A percentile compares a stretch with the other conserved stretches of the same genome.
These are phyloP conservation scores for Coix lacrymajobi DNA, from an alignment of 176 grass and related monocot species.

Conservation along the genomic window DNA sequence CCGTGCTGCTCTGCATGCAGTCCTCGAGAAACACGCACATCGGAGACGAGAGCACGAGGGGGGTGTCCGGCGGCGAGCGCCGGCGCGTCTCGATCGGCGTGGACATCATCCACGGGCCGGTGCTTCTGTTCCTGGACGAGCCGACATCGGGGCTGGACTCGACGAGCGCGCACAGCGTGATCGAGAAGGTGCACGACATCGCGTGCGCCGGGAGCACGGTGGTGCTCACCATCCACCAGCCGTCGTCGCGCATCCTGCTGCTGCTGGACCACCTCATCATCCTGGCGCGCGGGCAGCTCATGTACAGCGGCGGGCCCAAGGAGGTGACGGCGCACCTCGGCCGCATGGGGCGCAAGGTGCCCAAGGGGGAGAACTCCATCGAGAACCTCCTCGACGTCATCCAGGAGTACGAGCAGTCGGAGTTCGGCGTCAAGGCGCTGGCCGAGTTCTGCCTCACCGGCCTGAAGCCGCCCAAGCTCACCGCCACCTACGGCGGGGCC, in stretches of 20 bases:
- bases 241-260: constrained; percentile 56
- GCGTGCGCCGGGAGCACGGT: constrained; percentile 64
- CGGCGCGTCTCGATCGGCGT: constrained; percentile 70
- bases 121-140: constrained; percentile 75
- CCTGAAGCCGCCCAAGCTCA: constrained; percentile 59
- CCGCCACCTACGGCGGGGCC: neutral
- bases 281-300: constrained; percentile 60
- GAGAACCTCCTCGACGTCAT: constrained; percentile 62
- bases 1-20: neutral
- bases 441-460: constrained; percentile 69
- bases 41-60: constrained; percentile 63
- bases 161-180: constrained; percentile 77
- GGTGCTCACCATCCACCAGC: constrained; percentile 71
- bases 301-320: constrained; percentile 53
- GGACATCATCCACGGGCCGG: constrained; percentile 75
- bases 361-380: constrained; percentile 59
- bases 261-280: constrained; percentile 62
- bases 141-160: constrained; percentile 75
- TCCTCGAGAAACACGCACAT: constrained; percentile 50
- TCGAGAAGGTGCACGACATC: constrained; percentile 72
- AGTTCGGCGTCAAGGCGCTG: constrained; percentile 41
- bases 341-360: constrained; percentile 53
- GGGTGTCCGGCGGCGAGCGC: constrained; percentile 68
- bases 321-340: constrained; percentile 38
- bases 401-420: constrained; percentile 62